These are phyloP conservation scores for Myriosclerotinia scirpicola DNA, from an alignment of 2,329 filamentous ascomycete genomes.

Conservation along the genomic window DNA sequence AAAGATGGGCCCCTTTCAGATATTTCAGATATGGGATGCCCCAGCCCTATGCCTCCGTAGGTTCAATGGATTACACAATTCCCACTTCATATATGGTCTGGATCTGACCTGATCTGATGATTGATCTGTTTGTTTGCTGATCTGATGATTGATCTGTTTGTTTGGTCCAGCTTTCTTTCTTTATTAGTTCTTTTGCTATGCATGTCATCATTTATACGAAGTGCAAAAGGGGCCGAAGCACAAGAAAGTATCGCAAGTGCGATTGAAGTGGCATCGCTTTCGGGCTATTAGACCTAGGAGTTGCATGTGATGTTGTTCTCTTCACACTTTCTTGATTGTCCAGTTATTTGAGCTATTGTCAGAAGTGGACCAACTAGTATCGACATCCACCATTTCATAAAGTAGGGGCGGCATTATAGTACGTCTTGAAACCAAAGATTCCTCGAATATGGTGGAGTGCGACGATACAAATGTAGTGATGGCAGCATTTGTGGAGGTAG, in stretches of 20 bases:
- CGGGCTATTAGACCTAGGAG: neutral
- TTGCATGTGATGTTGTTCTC: neutral
- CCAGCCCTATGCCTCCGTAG: too few relatives aligned
- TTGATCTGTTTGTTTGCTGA: neutral
- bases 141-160: too few relatives aligned
- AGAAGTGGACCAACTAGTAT: neutral
- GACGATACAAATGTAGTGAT: neutral
- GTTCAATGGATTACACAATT: neutral
- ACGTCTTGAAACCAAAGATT: neutral
- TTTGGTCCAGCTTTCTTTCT: neutral
- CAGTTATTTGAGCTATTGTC: too few relatives aligned
- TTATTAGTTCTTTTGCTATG: neutral
- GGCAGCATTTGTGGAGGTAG: too few relatives aligned
- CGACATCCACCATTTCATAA: too few relatives aligned
- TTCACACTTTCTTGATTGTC: neutral
- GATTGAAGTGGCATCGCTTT: neutral
- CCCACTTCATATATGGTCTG: accelerated
- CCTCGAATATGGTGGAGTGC: neutral
- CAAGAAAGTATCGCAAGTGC: neutral
- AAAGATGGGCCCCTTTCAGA: neutral
- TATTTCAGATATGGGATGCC: neutral
- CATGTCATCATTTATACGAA: neutral
- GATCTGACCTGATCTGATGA: neutral
- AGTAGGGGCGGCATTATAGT: neutral
- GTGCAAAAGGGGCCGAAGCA: neutral